phyloP scores from a whole-genome alignment of 2,329 filamentous ascomycete genomes.

The Graphium sp. region DNA sequence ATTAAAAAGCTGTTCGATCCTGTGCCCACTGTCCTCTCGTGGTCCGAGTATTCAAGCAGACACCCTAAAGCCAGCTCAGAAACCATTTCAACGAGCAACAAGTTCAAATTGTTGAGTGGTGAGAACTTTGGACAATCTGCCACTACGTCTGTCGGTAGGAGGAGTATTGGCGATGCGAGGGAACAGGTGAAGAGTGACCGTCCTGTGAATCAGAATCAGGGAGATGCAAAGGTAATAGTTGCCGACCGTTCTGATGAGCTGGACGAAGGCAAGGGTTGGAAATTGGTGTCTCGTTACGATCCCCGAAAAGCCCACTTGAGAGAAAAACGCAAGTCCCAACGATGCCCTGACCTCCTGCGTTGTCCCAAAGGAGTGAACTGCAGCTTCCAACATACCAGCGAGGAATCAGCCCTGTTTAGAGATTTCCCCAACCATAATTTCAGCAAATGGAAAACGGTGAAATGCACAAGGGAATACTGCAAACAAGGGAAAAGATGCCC shows the following conservation, averaged over 20 bases:
- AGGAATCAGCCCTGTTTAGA: conserved; percentile 4
- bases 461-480: conserved; percentile 2
- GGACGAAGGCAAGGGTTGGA: background rate
- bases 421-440: conserved; percentile 2
- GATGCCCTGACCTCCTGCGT: conserved; percentile 4
- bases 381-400: conserved; percentile 1
- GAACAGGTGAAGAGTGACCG: background rate
- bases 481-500: conserved; percentile 1
- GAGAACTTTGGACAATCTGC: background rate
- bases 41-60: conserved; percentile 4
- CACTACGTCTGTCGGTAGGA: too few relatives aligned
- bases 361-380: conserved; percentile 5
- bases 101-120: conserved; percentile 3
- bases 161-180: too few relatives aligned
- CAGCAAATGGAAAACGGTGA: conserved; percentile 5
- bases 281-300: conserved; percentile 1
- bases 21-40: conserved; percentile 3
- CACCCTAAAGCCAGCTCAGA: background rate
- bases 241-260: too few relatives aligned
- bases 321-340: conserved; percentile 1
- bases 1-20: conserved; percentile 3
- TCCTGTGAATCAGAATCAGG: too few relatives aligned
- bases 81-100: conserved; percentile 3
- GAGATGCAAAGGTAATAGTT: too few relatives aligned
- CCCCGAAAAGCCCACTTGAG: conserved; percentile 1